Evolutionary conservation across 1,284 basidiomycete genomes (phyloP), one percentile per base, ranked within the genome.

Genomic region (Trametes sp.): DNA sequence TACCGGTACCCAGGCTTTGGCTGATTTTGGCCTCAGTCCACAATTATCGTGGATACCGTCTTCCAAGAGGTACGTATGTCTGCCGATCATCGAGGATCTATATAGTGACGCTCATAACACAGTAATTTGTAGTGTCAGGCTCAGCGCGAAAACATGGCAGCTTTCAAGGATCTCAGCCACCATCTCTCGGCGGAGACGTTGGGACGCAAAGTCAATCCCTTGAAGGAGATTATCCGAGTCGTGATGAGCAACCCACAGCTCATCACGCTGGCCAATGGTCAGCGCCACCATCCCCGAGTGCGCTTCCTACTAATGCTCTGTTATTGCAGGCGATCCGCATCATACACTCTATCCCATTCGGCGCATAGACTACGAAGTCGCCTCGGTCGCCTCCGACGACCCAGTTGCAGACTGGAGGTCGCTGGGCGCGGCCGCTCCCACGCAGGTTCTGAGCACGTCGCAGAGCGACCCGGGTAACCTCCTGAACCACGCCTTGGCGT

Each of bases 241-340:
- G 66, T 75, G 1, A 61, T 70, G 42, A 66, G 70, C 33, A 74
- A 72, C 45, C 72, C 76, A 11, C 64, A 74, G 41, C 69, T 80
- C 56, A 68, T 77, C 42, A 76, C 76, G 36, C 73, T 82, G n/a
- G 80, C 76, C 4, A 81, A 80, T 53, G 80, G 80, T 76, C 60
- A 52, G 65, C 42, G 13, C 0, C 10, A 5, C 10, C 9, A n/a
- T 46, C 24, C 21, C 10, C 35, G 9, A 14, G 13, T 46, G 21
- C 46, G 13, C 45, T 61, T 4, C 23, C 44, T 19, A 29, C 31
- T 24, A 44, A 45, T 14, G 23, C 24, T 45, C 9, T 14, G 21
- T 13, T 42, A 4, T 21, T 59, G 5, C 66, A 80, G 78, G 78
- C 46, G 76, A 81, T 59, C 80, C 81, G 6, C 77, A 79, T 55